Evolutionary conservation across 1,139 yeast species (phyloP).

Genomic region (Starmera stellimalicola): DNA sequence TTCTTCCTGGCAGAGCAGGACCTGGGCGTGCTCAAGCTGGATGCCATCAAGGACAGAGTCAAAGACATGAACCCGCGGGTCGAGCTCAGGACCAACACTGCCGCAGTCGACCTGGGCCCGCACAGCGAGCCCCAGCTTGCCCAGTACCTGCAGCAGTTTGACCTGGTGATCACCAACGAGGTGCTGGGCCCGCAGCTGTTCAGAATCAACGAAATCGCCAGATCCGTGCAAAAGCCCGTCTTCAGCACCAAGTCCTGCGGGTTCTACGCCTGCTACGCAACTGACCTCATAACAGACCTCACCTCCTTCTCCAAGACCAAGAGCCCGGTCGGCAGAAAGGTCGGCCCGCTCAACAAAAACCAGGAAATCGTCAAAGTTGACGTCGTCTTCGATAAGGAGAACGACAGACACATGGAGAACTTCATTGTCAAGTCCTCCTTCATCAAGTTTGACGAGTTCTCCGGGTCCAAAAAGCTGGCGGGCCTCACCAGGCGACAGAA

Average conservation of each 20-base stretch:
- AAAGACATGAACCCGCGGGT: constrained; percentile 77
- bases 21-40: constrained; percentile 45
- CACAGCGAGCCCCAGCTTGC: too few relatives aligned
- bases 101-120: constrained; percentile 23
- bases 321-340: constrained; percentile 33
- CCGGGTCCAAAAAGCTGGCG: constrained; percentile 22
- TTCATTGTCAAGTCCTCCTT: constrained; percentile 50
- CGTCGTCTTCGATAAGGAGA: constrained; percentile 23
- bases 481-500: constrained; percentile 13
- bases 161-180: constrained; percentile 72
- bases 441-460: constrained; percentile 29
- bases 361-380: constrained; percentile 45
- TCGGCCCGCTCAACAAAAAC: constrained; percentile 36
- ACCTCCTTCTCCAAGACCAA: constrained; percentile 40
- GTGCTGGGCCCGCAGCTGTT: constrained; percentile 33
- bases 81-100: constrained; percentile 30
- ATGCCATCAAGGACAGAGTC: constrained; percentile 44
- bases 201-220: constrained; percentile 41
- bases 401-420: constrained; percentile 34
- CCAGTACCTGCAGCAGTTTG: constrained; percentile 48
- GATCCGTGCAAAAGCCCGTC: constrained; percentile 51
- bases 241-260: constrained; percentile 71
- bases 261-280: constrained; percentile 70
- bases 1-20: constrained; percentile 62
- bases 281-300: constrained; percentile 63